Percentiles rank a stretch among this genome's conserved stretches.
phyloP scores from a whole-genome alignment of 106 monocot species.

The Phalaenopsis aphrodite region DNA sequence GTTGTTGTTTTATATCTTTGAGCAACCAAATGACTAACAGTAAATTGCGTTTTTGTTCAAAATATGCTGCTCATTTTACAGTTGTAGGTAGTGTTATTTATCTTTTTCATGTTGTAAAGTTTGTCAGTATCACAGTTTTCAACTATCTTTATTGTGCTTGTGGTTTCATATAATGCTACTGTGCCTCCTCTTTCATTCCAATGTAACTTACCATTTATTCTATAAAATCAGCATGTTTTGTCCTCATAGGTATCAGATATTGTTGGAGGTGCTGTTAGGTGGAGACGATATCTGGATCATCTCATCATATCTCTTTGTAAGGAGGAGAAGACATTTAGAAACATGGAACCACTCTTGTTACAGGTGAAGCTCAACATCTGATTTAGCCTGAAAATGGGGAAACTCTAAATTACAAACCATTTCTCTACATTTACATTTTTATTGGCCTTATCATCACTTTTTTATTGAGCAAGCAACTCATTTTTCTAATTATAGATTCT shows the following conservation, averaged over 20 bases:
- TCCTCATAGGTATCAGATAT: slow-evolving; percentile 76
- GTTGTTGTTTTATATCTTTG: too few relatives aligned
- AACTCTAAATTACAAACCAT: background rate
- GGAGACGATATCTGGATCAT: slow-evolving; percentile 93
- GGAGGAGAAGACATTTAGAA: slow-evolving; percentile 58
- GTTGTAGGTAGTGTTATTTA: background rate
- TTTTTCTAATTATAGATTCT: slow-evolving; percentile 61
- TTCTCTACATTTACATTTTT: background rate
- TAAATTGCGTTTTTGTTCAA: background rate
- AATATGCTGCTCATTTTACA: background rate
- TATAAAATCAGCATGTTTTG: background rate
- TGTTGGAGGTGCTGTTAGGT: slow-evolving; percentile 82
- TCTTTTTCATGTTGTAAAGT: background rate
- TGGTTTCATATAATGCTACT: background rate
- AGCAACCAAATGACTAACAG: background rate
- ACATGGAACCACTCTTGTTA: slow-evolving; percentile 95
- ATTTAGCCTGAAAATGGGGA: background rate
- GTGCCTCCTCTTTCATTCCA: background rate
- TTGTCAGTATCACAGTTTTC: background rate
- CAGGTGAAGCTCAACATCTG: slow-evolving; percentile 39
- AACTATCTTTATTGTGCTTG: background rate
- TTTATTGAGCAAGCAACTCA: background rate
- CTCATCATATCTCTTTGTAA: slow-evolving; percentile 77
- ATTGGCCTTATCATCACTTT: background rate
- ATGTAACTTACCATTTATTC: background rate